Evolutionary conservation across 805 yeast genomes (phyloP).

Genomic region (Metschnikowia proteae): DNA sequence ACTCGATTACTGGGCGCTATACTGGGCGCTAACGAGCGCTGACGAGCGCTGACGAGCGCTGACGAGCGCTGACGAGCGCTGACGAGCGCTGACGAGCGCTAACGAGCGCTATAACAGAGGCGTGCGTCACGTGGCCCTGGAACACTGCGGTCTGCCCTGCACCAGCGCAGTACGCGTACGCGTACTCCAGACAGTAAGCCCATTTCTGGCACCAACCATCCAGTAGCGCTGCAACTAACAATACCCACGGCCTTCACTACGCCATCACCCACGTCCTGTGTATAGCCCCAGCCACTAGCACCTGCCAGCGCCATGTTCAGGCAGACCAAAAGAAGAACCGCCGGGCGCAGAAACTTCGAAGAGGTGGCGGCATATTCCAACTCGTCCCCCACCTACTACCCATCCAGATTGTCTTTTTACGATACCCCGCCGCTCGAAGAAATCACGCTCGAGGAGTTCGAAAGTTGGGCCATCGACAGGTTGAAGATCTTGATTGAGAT

Average conservation of each 20-base stretch:
- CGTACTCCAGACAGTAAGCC: background rate
- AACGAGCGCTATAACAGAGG: too few species aligned
- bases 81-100: too few species aligned
- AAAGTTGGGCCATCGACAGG: conserved; percentile 92
- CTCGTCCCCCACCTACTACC: conserved; percentile 39
- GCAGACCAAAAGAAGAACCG: conserved; percentile 68
- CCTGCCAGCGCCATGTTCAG: conserved; percentile 50
- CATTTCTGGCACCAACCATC: too few species aligned
- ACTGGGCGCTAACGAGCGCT: too few species aligned
- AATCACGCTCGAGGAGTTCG: conserved; percentile 88
- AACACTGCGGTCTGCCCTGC: background rate
- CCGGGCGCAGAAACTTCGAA: conserved; percentile 68
- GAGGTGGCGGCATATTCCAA: conserved; percentile 24
- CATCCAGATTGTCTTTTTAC: conserved; percentile 70
- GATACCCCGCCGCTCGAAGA: conserved; percentile 75
- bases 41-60: too few species aligned
- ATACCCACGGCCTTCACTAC: too few species aligned
- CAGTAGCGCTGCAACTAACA: too few species aligned
- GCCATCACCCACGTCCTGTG: too few species aligned
- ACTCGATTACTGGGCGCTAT: too few species aligned
- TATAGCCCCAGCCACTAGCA: too few species aligned
- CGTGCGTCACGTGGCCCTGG: too few species aligned
- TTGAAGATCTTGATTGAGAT: conserved; percentile 78
- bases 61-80: too few species aligned
- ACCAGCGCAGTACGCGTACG: conserved; percentile 3